Conservation (phyloP, 176 grass and related monocot genomes). For the Calamus simplicifolius region DNA sequence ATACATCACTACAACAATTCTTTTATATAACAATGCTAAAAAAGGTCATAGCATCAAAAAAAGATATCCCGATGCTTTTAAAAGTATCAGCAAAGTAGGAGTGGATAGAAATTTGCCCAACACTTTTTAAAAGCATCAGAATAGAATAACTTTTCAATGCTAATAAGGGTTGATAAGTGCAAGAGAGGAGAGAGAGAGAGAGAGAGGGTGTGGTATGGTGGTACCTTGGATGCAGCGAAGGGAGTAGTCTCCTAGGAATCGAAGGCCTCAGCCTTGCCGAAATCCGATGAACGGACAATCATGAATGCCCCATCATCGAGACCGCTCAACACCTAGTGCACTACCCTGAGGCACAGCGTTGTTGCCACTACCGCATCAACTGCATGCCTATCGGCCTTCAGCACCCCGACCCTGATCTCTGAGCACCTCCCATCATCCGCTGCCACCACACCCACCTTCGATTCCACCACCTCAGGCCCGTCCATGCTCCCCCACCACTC, state of each 20-base stretch:
- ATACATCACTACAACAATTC: too few species aligned
- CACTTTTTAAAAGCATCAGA: too few species aligned
- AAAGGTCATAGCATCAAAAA: too few species aligned
- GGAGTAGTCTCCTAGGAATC: conserved; percentile 88
- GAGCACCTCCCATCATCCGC: conserved; percentile 85
- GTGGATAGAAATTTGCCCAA: too few species aligned
- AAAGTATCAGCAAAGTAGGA: too few species aligned
- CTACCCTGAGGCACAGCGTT: conserved; percentile 72
- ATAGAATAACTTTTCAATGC: too few species aligned
- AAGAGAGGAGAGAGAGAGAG: too few species aligned
- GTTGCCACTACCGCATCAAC: conserved; percentile 69
- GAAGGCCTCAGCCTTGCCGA: conserved; percentile 56
- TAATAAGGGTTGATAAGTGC: too few species aligned
- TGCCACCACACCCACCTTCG: conserved; percentile 39
- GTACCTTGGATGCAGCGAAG: conserved; percentile 50
- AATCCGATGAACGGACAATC: conserved; percentile 46
- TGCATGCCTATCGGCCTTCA: conserved; percentile 66
- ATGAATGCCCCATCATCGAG: conserved; percentile 73
- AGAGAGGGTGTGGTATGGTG: too few species aligned
- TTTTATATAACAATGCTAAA: too few species aligned
- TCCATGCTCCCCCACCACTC: neutral
- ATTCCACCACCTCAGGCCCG: conserved; percentile 32
- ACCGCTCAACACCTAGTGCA: conserved; percentile 83
- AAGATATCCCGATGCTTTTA: too few species aligned
- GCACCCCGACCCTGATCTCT: conserved; percentile 45